Base-by-base conservation (phyloP, 2,329 filamentous ascomycete genomes). In the Fonsecaea monophora region DNA sequence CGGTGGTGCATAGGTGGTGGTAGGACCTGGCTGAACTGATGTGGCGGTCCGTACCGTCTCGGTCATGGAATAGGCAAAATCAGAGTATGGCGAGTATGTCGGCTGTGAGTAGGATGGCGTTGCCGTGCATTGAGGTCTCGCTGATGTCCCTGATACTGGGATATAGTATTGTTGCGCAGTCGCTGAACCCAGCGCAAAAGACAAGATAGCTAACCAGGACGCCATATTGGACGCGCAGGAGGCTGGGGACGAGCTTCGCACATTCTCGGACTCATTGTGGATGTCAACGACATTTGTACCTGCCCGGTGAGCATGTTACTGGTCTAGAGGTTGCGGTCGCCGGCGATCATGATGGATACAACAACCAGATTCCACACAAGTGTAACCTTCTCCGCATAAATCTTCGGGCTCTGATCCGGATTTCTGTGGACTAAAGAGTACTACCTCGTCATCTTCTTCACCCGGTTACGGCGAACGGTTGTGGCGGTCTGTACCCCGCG, bases 11-110 rank as follows among this genome's bases (percentile, higher is more conserved):
- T 76, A 77, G 9, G 68, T 77, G 21, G 53, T 60, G 0, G 75
- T 76, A 1, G 74, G 73, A 0, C 75, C 77, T 9, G 73, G 55
- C 3, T 75, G 73, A 2, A 77, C 68, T 1, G 76, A 77, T 15
- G 74, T 76, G 48, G 76, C 76, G 65, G 74, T 74, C 62, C 76
- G 75, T 55, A 68, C 45, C 15, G 75, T 77, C 38, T 76, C 75
- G 18, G 72, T 74, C 57, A 76, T 53, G 0, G 75, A 74, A 64
- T 74, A 77, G 0, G 70, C 71, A 48, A 77, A 77, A 1, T 72
- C 65, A 12, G 73, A 70, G 34, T 75, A 76, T 25, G 45, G 45
- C 8, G 67, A 65, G 55, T 75, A 77, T 3, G 68, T 69, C n/a
- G 70, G 70, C 40, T 73, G 65, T 9, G 73, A 69, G 15, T n/a